A percentile compares a stretch with the other conserved stretches of the same genome.
Conservation (phyloP, 805 yeast genomes). For the Wickerhamiella spandovensis region DNA sequence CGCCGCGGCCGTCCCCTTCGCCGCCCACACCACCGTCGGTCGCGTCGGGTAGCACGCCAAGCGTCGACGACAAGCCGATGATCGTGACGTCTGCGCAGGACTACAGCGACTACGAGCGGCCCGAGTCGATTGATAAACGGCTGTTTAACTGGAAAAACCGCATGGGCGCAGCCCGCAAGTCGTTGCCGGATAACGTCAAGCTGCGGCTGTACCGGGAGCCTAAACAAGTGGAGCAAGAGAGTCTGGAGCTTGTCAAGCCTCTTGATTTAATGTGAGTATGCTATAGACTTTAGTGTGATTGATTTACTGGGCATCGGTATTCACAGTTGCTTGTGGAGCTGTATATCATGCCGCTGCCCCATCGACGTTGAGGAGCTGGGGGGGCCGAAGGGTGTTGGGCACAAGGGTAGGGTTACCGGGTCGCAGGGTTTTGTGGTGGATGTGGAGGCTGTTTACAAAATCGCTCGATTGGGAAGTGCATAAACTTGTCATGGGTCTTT, state of each 20-base stretch:
- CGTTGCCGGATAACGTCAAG: slow-evolving; percentile 29
- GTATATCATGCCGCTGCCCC: neutral
- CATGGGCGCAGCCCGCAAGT: slow-evolving; percentile 30
- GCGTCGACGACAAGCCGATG: slow-evolving; percentile 3
- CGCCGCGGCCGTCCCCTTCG: neutral
- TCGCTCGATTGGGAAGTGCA: neutral
- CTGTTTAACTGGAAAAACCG: slow-evolving; percentile 46
- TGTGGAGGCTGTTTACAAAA: neutral
- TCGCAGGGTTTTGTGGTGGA: too few species aligned
- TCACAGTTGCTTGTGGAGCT: neutral
- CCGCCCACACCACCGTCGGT: neutral
- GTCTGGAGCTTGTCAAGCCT: slow-evolving; percentile 11
- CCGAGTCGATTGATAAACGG: slow-evolving; percentile 31
- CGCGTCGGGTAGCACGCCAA: neutral
- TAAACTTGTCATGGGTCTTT: slow-evolving; percentile 2
- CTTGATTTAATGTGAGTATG: neutral
- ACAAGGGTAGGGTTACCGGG: too few species aligned
- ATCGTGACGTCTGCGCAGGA: slow-evolving; percentile 19
- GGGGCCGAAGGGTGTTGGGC: too few species aligned
- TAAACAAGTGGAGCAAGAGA: slow-evolving; percentile 28
- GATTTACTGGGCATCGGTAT: neutral
- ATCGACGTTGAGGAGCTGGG: too few species aligned
- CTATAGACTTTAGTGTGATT: neutral
- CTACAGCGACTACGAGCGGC: slow-evolving; percentile 13
- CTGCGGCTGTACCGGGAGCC: slow-evolving; percentile 34